phyloP scores from a whole-genome alignment of 371 early-diverging fungal genomes.

The Circinella minor region DNA sequence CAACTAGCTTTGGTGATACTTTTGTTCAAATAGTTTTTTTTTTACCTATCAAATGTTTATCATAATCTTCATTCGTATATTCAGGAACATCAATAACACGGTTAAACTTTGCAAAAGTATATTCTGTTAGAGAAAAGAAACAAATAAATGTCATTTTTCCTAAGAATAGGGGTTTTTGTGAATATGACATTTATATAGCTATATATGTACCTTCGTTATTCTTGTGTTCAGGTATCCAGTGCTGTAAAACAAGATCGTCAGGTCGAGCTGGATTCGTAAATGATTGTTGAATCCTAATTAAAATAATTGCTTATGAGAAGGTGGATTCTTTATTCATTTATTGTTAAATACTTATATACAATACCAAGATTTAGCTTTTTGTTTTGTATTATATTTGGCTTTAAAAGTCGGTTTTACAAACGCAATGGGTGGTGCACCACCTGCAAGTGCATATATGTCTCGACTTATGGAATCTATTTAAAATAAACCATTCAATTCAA shows the following conservation, averaged over 20 bases:
- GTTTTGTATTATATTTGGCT: conserved; percentile 71
- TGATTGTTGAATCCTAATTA: conserved; percentile 66
- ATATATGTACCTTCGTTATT: conserved; percentile 27
- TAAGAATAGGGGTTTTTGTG: no score
- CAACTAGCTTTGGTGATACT: no score
- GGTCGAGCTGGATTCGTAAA: conserved; percentile 82
- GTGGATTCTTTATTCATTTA: not conserved
- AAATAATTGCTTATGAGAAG: not conserved
- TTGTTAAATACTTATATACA: no score
- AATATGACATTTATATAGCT: no score
- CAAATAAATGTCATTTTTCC: not conserved
- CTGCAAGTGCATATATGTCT: conserved; percentile 70
- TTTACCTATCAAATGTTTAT: conserved; percentile 49
- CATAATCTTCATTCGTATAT: conserved; percentile 79
- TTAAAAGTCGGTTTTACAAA: conserved; percentile 71
- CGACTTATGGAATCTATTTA: conserved; percentile 65
- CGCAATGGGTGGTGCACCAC: conserved; percentile 73
- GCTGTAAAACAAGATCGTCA: conserved; percentile 73
- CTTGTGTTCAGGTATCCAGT: conserved; percentile 68
- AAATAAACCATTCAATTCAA: not conserved
- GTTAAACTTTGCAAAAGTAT: conserved; percentile 71
- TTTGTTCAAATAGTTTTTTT: no score
- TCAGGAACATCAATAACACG: conserved; percentile 63
- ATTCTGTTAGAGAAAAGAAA: conserved; percentile 37
- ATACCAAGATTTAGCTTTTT: conserved; percentile 69